Evolutionary conservation across 1,284 basidiomycete species (phyloP), one percentile per base, ranked within the genome.

Genomic region (Apiotrichum porosum): DNA sequence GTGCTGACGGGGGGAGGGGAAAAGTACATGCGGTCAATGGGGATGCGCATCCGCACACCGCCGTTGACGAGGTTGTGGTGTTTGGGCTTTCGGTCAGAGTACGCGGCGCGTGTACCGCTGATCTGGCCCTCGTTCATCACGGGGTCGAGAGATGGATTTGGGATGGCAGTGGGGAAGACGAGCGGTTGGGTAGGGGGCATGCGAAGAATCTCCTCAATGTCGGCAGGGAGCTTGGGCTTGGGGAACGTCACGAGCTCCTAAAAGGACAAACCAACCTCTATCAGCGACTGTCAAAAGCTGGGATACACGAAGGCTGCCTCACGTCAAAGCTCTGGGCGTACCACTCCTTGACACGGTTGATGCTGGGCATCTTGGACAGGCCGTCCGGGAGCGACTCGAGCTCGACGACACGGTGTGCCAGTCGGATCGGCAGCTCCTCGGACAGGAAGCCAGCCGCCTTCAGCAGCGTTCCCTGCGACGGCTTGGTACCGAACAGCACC

Each of bases 261-360:
- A 17, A n/a, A 9, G 33, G n/a, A n/a, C n/a, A n/a, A n/a, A n/a
- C n/a, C n/a, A n/a, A n/a, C n/a, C n/a, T 6, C 22, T 4, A n/a
- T n/a, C 17, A 12, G 30, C n/a, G n/a, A n/a, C n/a, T n/a, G n/a
- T n/a, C n/a, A n/a, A n/a, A n/a, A n/a, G n/a, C n/a, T n/a, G n/a
- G n/a, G n/a, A n/a, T n/a, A n/a, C n/a, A n/a, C n/a, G n/a, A n/a
- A n/a, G 26, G 14, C 15, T 15, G 76, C n/a, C 81, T 54, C 46
- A 92, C 92, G 79, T 97, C 88, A 66, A 98, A 98, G 15, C 89
- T 93, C 76, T 98, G 90, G 0, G 93, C 94, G 69, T 98, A 98
- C 94, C 94, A 98, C 66, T 95, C 85, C 77, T 94, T 94, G 57
- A 98, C 94, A 66, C 88, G 91, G 57, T 86, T 83, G 58, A 98